phyloP scores from a whole-genome alignment of 2,329 filamentous ascomycete species.

The Colletotrichum simmondsii region DNA sequence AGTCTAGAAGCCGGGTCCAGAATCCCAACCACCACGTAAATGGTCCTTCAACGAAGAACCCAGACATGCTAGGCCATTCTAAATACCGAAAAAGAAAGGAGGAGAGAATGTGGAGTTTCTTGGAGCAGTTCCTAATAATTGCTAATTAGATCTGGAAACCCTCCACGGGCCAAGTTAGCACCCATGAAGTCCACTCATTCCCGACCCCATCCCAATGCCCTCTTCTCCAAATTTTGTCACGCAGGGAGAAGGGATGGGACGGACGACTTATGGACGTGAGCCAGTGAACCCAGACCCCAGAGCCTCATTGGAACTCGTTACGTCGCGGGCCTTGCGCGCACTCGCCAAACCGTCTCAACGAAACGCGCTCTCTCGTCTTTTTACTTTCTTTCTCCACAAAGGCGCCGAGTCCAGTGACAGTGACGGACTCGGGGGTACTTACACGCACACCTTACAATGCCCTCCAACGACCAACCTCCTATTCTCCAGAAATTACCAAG shows the following conservation, averaged over 20 bases:
- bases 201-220: background rate
- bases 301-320: slow-evolving; percentile 23
- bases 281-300: slow-evolving; percentile 1
- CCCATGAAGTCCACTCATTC: background rate
- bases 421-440: background rate
- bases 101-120: background rate
- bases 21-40: background rate
- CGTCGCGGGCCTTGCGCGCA: background rate
- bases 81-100: background rate
- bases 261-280: background rate
- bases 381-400: slow-evolving; percentile 15
- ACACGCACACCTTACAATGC: background rate
- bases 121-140: background rate
- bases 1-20: slow-evolving; percentile 17
- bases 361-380: background rate
- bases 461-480: background rate
- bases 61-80: background rate
- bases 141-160: background rate
- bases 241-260: background rate
- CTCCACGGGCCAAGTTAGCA: background rate
- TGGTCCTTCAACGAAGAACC: background rate
- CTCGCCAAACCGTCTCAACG: background rate
- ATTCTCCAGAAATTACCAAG: background rate
- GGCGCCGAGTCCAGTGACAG: slow-evolving; percentile 17
- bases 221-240: background rate